Percentiles rank a stretch among this genome's conserved stretches.
These are phyloP conservation scores for Ilyonectria mors-panacis DNA, from an alignment of 2,329 filamentous ascomycete species.

Conservation along the genomic window DNA sequence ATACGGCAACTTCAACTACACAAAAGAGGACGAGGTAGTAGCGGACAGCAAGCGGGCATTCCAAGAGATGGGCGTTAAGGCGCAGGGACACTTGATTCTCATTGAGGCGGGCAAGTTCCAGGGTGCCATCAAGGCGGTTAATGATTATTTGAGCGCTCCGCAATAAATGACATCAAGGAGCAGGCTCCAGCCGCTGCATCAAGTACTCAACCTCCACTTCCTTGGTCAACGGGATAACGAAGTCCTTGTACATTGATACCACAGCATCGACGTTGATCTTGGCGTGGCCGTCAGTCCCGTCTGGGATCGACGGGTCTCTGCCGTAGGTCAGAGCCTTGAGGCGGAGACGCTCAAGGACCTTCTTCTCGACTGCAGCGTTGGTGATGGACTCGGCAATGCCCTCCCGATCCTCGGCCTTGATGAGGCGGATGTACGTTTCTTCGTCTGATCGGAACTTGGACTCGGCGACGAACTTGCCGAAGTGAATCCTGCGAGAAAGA, in stretches of 20 bases:
- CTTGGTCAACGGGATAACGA: conserved; percentile 98
- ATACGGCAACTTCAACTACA: conserved; percentile 81
- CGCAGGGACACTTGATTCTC: conserved; percentile 87
- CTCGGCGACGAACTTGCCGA: conserved; percentile 98
- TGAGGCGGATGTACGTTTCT: conserved; percentile 85
- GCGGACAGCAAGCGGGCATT: conserved; percentile 96
- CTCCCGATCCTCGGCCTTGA: conserved; percentile 82
- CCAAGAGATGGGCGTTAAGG: conserved; percentile 90
- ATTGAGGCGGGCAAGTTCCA: conserved; percentile 86
- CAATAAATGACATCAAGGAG: conserved; percentile 53
- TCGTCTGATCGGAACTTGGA: conserved; percentile 90
- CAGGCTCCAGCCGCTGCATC: conserved; percentile 84
- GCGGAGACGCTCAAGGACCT: conserved; percentile 88
- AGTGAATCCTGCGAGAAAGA: conserved; percentile 91
- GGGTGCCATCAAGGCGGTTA: conserved; percentile 81
- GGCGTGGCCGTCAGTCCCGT: conserved; percentile 67
- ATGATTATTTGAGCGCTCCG: conserved; percentile 77
- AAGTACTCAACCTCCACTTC: conserved; percentile 98
- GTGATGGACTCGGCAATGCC: conserved; percentile 94
- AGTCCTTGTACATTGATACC: conserved; percentile 90
- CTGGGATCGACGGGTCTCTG: conserved; percentile 81
- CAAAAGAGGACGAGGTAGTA: conserved; percentile 83
- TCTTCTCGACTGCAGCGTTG: conserved; percentile 88
- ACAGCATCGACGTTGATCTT: conserved; percentile 97
- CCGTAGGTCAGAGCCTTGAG: conserved; percentile 96